These are phyloP conservation scores for Ceratobasidium sp. DNA, from an alignment of 1,284 basidiomycete genomes.

Conservation along the genomic window DNA sequence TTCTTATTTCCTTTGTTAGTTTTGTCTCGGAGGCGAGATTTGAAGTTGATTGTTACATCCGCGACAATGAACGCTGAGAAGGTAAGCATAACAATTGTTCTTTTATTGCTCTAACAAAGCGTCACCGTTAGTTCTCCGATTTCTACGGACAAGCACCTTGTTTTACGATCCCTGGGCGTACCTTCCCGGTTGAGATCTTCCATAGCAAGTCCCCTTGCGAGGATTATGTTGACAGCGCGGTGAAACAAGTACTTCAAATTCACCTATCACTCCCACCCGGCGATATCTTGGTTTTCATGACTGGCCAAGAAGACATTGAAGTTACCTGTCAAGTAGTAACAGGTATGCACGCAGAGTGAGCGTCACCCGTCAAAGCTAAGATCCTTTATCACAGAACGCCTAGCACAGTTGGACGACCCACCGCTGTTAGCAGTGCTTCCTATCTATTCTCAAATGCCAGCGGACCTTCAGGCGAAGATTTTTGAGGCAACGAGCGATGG, in stretches of 20 bases:
- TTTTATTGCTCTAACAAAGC: neutral
- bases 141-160: constrained; percentile 97
- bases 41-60: constrained; percentile 97
- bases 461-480: constrained; percentile 97
- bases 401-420: constrained; percentile 91
- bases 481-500: constrained; percentile 96
- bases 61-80: constrained; percentile 99
- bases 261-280: constrained; percentile 94
- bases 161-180: constrained; percentile 97
- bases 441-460: constrained; percentile 99
- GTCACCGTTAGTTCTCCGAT: constrained; percentile 76
- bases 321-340: constrained; percentile 90
- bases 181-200: constrained; percentile 97
- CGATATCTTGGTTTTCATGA: constrained; percentile 99
- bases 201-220: constrained; percentile 98
- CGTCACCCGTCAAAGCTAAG: neutral
- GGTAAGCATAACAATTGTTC: constrained; percentile 57
- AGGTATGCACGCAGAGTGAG: constrained; percentile 60
- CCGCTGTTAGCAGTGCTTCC: constrained; percentile 88
- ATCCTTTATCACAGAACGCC: constrained; percentile 73
- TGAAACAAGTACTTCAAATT: constrained; percentile 97
- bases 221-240: constrained; percentile 97
- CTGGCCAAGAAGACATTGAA: constrained; percentile 99
- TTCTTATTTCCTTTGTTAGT: constrained; percentile 61
- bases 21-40: constrained; percentile 86